A percentile compares a stretch with the other conserved stretches of the same genome.
Conservation (phyloP, 176 grass and related monocot genomes). For the Aegilops bicornis region DNA sequence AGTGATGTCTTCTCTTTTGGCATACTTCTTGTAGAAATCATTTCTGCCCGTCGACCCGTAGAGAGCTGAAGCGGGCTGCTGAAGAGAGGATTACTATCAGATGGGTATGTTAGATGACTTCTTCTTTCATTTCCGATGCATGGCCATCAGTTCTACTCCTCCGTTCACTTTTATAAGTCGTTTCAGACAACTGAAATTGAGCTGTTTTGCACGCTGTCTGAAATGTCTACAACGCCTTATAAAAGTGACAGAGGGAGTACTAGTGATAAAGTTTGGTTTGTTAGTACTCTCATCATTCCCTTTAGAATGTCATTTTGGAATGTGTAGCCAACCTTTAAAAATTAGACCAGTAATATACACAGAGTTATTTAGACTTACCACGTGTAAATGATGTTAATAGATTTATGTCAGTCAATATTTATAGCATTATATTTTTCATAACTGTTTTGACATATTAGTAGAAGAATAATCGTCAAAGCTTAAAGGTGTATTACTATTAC, state of each 20-base stretch:
- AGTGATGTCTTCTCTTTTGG: slow-evolving; percentile 99
- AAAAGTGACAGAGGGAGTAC: too few species aligned
- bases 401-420: background rate
- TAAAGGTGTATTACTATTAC: background rate
- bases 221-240: too few species aligned
- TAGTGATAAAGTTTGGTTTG: background rate
- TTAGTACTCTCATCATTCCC: background rate
- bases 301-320: background rate
- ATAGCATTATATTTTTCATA: background rate
- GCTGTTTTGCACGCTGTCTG: too few species aligned
- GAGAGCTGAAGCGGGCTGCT: slow-evolving; percentile 69
- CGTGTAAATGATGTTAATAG: background rate
- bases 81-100: slow-evolving; percentile 93
- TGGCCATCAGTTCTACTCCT: background rate
- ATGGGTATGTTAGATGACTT: slow-evolving; percentile 69
- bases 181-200: too few species aligned
- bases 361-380: background rate
- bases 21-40: slow-evolving; percentile 91
- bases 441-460: background rate
- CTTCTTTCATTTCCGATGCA: background rate
- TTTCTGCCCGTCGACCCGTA: slow-evolving; percentile 81
- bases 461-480: background rate
- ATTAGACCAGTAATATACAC: background rate
- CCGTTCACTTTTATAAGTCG: too few species aligned
- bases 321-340: background rate